A percentile compares a stretch with the other conserved stretches of the same genome.
These are phyloP conservation scores for Colletotrichum plurivorum DNA, from an alignment of 2,329 filamentous ascomycete species.

Conservation along the genomic window DNA sequence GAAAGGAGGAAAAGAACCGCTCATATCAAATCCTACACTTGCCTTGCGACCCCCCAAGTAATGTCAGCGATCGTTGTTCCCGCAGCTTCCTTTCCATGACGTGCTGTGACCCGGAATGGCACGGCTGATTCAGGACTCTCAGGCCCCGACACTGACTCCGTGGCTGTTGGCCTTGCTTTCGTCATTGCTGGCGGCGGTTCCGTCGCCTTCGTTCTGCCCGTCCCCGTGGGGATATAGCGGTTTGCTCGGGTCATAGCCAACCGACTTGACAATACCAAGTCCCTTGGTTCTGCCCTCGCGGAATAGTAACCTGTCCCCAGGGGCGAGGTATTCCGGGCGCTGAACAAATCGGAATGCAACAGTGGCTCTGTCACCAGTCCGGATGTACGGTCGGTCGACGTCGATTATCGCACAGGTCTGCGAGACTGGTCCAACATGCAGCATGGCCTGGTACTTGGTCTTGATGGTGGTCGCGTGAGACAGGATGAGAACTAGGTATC, in stretches of 20 bases:
- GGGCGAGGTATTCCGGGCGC: slow-evolving; percentile 89
- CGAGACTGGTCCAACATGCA: slow-evolving; percentile 94
- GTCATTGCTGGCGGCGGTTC: not conserved
- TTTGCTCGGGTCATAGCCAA: slow-evolving; percentile 84
- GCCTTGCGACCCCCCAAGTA: not conserved
- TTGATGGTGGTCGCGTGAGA: slow-evolving; percentile 98
- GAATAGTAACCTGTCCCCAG: slow-evolving; percentile 92
- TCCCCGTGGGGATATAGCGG: slow-evolving; percentile 52
- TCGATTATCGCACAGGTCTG: slow-evolving; percentile 98
- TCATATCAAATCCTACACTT: slow-evolving; percentile 1
- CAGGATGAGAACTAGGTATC: slow-evolving; percentile 82
- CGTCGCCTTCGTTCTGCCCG: not conserved
- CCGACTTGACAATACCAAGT: slow-evolving; percentile 90
- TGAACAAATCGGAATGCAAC: slow-evolving; percentile 97
- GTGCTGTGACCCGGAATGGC: no score
- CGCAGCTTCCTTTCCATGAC: not conserved
- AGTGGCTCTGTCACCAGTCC: slow-evolving; percentile 92
- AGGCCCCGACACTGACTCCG: slow-evolving; percentile 33
- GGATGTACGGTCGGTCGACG: slow-evolving; percentile 94
- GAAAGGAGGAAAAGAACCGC: slow-evolving; percentile 3
- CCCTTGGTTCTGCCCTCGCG: slow-evolving; percentile 96
- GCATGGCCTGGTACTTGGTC: slow-evolving; percentile 96
- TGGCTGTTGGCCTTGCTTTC: slow-evolving; percentile 32
- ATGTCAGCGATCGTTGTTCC: not conserved
- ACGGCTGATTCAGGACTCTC: not conserved